Evolutionary conservation across 805 yeast genomes (phyloP).

Genomic region (Yarrowia hollandica): DNA sequence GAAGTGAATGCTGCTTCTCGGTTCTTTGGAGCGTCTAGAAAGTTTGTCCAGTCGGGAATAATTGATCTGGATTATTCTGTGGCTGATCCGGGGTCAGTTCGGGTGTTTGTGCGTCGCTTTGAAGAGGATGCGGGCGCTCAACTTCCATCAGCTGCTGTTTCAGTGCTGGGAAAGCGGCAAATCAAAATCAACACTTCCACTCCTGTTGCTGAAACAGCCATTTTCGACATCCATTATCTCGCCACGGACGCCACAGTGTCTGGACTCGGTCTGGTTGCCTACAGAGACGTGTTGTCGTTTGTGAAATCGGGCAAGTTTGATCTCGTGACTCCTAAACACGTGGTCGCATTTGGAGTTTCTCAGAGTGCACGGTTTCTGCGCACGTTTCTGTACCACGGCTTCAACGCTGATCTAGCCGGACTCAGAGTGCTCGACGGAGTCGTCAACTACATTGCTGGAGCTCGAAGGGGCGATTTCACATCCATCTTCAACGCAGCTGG

Average conservation of each 20-base stretch:
- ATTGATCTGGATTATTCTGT: slow-evolving; percentile 16
- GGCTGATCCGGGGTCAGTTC: not conserved
- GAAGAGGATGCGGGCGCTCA: not conserved
- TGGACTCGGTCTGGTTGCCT: slow-evolving; percentile 14
- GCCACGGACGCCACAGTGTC: slow-evolving; percentile 15
- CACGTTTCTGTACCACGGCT: slow-evolving; percentile 19
- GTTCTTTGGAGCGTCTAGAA: slow-evolving; percentile 18
- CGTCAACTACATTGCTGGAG: slow-evolving; percentile 26
- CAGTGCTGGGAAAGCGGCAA: not conserved
- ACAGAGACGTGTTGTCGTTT: slow-evolving; percentile 1
- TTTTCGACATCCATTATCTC: slow-evolving; percentile 16
- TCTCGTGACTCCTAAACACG: not conserved
- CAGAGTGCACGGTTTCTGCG: slow-evolving; percentile 27
- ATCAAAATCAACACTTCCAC: not conserved
- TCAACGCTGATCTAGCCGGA: slow-evolving; percentile 5
- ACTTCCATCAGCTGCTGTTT: not conserved
- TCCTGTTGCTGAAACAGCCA: slow-evolving; percentile 7
- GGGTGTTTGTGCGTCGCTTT: slow-evolving; percentile 20
- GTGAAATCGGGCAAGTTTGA: not conserved
- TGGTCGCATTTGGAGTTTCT: slow-evolving; percentile 11
- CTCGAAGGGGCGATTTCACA: slow-evolving; percentile 20
- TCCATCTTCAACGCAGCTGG: slow-evolving; percentile 1
- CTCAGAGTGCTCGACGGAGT: slow-evolving; percentile 21
- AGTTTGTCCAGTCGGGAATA: not conserved
- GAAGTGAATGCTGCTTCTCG: slow-evolving; percentile 20